These are phyloP conservation scores for Coniella lustricola DNA, from an alignment of 2,329 filamentous ascomycete species.

Conservation along the genomic window DNA sequence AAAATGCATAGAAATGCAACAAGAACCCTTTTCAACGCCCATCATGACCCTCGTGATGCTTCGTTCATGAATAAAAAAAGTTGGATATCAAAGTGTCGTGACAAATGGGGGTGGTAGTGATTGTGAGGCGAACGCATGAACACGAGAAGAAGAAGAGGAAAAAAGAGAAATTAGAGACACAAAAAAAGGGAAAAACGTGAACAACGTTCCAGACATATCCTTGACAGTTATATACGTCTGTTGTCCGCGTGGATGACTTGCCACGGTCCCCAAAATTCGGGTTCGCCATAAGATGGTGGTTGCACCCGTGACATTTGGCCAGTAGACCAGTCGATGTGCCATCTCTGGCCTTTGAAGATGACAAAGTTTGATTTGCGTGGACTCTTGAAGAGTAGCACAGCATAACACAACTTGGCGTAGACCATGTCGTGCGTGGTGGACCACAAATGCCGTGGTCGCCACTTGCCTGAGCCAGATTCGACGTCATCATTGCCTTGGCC, in stretches of 20 bases:
- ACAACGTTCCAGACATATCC: background rate
- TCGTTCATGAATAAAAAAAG: no score
- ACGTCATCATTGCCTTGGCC: slow-evolving; percentile 39
- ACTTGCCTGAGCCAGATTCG: slow-evolving; percentile 46
- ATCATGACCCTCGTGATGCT: no score
- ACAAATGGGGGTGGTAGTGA: no score
- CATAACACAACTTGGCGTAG: slow-evolving; percentile 54
- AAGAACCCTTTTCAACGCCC: background rate
- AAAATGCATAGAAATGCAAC: background rate
- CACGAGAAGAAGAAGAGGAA: no score
- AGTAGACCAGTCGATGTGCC: slow-evolving; percentile 53
- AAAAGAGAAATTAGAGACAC: background rate
- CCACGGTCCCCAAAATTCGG: slow-evolving; percentile 42
- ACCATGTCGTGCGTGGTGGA: slow-evolving; percentile 49
- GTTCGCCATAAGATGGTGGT: slow-evolving; percentile 48
- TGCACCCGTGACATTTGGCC: slow-evolving; percentile 47
- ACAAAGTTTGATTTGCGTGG: slow-evolving; percentile 53
- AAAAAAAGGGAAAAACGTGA: no score
- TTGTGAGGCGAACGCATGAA: no score
- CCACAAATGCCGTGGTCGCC: slow-evolving; percentile 49
- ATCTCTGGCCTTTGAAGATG: slow-evolving; percentile 49
- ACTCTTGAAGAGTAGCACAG: slow-evolving; percentile 48
- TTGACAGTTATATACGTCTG: slow-evolving; percentile 30
- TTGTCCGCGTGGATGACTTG: slow-evolving; percentile 45
- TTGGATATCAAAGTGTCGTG: background rate